Conservation (phyloP, 2,329 filamentous ascomycete species). For the Trichoderma arundinaceum region DNA sequence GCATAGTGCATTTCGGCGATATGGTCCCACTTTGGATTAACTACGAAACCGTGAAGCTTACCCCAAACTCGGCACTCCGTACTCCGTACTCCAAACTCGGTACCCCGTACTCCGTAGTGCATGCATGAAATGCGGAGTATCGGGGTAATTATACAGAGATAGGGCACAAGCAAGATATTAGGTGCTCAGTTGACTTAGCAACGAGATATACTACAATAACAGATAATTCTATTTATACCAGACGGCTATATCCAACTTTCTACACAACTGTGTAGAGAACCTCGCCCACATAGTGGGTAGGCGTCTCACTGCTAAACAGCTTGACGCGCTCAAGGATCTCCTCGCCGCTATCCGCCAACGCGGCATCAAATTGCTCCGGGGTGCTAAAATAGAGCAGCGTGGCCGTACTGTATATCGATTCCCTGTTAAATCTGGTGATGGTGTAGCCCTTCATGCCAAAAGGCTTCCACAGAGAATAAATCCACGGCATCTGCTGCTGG, state of each 20-base stretch:
- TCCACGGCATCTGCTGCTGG: not conserved
- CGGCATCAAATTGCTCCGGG: not conserved
- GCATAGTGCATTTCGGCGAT: no score
- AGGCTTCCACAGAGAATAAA: not conserved
- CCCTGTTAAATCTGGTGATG: not conserved
- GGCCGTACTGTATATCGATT: not conserved
- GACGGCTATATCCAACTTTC: not conserved
- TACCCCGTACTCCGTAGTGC: no score
- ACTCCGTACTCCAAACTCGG: no score
- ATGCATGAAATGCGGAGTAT: no score
- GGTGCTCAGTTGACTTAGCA: no score
- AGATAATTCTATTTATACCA: no score
- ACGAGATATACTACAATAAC: no score
- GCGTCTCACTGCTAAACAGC: not conserved
- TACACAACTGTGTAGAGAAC: not conserved
- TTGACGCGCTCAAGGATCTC: not conserved
- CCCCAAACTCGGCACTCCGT: no score
- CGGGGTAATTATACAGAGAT: no score
- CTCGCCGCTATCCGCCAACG: not conserved
- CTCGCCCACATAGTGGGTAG: not conserved
- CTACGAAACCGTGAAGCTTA: no score
- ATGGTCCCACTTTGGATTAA: no score
- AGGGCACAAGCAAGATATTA: no score
- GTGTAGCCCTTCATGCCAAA: constrained; percentile 3
- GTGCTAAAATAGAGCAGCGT: not conserved